Evolutionary conservation across 2,329 filamentous ascomycete genomes (phyloP).

Genomic region (Arthroderma sp.): DNA sequence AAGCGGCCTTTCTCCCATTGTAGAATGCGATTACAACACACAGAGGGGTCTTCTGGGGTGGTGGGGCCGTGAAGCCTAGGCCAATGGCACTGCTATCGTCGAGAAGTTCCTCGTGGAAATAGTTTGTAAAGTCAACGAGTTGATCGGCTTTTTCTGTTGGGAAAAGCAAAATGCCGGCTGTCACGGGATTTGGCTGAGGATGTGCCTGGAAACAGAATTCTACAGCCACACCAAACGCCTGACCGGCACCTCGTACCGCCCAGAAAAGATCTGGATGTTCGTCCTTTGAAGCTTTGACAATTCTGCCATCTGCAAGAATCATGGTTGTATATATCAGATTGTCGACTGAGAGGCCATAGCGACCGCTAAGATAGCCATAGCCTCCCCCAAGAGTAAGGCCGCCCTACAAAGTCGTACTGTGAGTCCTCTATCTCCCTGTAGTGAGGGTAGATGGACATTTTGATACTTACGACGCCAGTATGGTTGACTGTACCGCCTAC

Average conservation of each 20-base stretch:
- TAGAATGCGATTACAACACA: too few relatives aligned
- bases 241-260: conserved; percentile 32
- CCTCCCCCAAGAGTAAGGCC: conserved; percentile 46
- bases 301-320: conserved; percentile 26
- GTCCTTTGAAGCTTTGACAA: conserved; percentile 26
- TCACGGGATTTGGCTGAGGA: too few relatives aligned
- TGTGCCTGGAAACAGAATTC: too few relatives aligned
- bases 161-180: too few relatives aligned
- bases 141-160: too few relatives aligned
- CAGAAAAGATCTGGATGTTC: conserved; percentile 39
- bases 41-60: too few relatives aligned
- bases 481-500: conserved; percentile 46
- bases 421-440: not conserved
- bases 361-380: conserved; percentile 43
- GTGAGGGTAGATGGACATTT: not conserved
- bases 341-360: conserved; percentile 42
- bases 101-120: too few relatives aligned
- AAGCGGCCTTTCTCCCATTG: too few relatives aligned
- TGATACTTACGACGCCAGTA: conserved; percentile 33
- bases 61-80: too few relatives aligned
- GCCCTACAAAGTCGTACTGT: conserved; percentile 18
- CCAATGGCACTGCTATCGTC: too few relatives aligned
- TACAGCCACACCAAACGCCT: conserved; percentile 33
- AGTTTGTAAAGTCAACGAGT: too few relatives aligned
- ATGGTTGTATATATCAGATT: conserved; percentile 28